Base-by-base conservation (phyloP, 2,329 filamentous ascomycete species). In the Fusarium setosum region DNA sequence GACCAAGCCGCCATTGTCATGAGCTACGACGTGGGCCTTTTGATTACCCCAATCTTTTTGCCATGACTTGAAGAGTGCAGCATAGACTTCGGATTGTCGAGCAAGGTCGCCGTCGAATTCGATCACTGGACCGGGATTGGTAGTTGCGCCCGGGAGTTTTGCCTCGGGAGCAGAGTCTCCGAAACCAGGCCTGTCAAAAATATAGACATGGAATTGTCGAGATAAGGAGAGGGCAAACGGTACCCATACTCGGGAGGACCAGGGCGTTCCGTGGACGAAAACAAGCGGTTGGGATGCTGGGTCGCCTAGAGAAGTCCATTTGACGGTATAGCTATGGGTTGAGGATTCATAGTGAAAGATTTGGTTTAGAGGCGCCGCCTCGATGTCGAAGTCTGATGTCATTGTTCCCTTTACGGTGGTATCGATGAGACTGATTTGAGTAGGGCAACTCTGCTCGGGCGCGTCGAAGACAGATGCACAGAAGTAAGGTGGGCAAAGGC, bases 251-350 rank as follows among this genome's bases (percentile, higher is more conserved):
- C 57, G 65, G 2, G 79, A 82, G 3, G 80, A 82, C 81, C 81
- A 83, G 0, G 82, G 82, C 0, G 82, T 84, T 51, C 82, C 81
- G 56, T 83, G 82, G 9, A 83, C 68, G 34, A 83, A 82, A 12
- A 83, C 66, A 1, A 81, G 55, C 0, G 79, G 78, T 17, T 74
- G 77, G 0, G 49, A 56, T 1, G 41, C 31, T 4, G 62, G n/a
- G 4, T 71, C 31, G 8, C 79, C 79, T 1, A 83, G 40, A 0
- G 74, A 74, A 1, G 66, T 74, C 74, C 75, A 80, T 58, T 63
- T 72, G 26, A 78, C 72, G 23, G 57, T 48, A 38, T 72, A 76
- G 12, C 51, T 61, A 20, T 76, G 72, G 4, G 73, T 73, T 6
- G 68, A 17, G 4, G 56, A 75, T 21, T 68, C 42, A 57, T 79